Evolutionary conservation across 1,284 basidiomycete genomes (phyloP), one percentile per base, ranked within the genome.

Genomic region (Earliella scabrosa): DNA sequence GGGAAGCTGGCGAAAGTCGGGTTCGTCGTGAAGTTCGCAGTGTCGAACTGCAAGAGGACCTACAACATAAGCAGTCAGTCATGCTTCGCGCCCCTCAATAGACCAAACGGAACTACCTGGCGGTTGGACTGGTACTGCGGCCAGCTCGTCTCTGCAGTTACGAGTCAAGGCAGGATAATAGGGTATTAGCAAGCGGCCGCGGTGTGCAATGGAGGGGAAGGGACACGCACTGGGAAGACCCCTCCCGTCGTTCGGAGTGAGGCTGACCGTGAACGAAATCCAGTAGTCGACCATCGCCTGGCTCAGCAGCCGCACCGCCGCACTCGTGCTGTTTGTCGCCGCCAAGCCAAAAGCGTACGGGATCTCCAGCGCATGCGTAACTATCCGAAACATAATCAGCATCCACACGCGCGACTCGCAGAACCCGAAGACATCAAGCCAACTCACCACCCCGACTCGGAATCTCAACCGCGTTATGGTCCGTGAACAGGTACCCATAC

Each of bases 401-500:
- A n/a, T n/a, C n/a, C n/a, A n/a, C n/a, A n/a, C n/a, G n/a, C n/a
- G n/a, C n/a, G n/a, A n/a, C n/a, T n/a, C n/a, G n/a, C n/a, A n/a
- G 13, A 55, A n/a, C 27, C 7, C 34, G 13, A 50, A 41, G 21
- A 10, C 20, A 38, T 23, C 6, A 24, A 26, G 32, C 18, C 32
- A 38, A 45, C 52, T n/a, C 31, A 52, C 58, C 49, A 41, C 79
- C 79, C 20, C 68, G 36, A 18, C 45, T 45, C 4, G 61, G 62
- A 3, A 67, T 58, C 16, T 45, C 48, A 2, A 39, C 52, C 8
- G 59, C 68, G 38, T 76, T 72, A 2, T 75, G 76, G 44, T 82
- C 75, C 2, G 78, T 76, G 65, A 82, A 83, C 6, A 79, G 67
- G 58, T 82, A 84, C 1, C 73, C 77, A 44, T 71, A 84, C 0